Conservation (phyloP, 2,329 filamentous ascomycete genomes). For the Westerdykella aurantiaca region DNA sequence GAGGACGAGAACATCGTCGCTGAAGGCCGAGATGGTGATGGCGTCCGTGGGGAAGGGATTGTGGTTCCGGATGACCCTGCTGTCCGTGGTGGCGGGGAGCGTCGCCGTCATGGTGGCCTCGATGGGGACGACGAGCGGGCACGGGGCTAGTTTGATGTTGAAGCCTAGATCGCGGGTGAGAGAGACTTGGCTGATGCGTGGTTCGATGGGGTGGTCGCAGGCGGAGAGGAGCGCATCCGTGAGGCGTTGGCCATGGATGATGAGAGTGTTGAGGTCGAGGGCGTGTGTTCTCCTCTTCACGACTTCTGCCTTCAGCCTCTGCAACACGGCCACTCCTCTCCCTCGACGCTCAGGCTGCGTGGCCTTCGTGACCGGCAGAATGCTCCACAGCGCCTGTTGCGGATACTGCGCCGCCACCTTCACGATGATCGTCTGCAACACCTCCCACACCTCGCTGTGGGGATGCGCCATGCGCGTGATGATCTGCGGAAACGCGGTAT, state of each 20-base stretch:
- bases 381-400: slow-evolving; percentile 84
- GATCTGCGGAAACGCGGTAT: slow-evolving; percentile 81
- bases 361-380: slow-evolving; percentile 81
- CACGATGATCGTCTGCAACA: slow-evolving; percentile 72
- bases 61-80: slow-evolving; percentile 62
- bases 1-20: slow-evolving; percentile 83
- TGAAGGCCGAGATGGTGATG: slow-evolving; percentile 72
- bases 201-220: slow-evolving; percentile 72
- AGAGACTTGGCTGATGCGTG: slow-evolving; percentile 66
- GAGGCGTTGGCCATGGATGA: slow-evolving; percentile 74
- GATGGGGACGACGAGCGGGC: slow-evolving; percentile 79
- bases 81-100: slow-evolving; percentile 66
- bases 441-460: slow-evolving; percentile 68
- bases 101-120: slow-evolving; percentile 78
- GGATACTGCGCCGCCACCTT: slow-evolving; percentile 86
- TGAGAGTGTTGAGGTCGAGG: slow-evolving; percentile 63
- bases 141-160: slow-evolving; percentile 75
- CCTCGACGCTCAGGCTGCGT: slow-evolving; percentile 62
- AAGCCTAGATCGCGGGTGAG: slow-evolving; percentile 74
- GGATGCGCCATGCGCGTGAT: slow-evolving; percentile 93
- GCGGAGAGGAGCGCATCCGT: slow-evolving; percentile 74
- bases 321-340: slow-evolving; percentile 44
- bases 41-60: slow-evolving; percentile 82
- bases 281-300: slow-evolving; percentile 50
- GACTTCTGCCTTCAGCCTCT: slow-evolving; percentile 44